Base-by-base conservation (phyloP, 495 filamentous ascomycete species). In the Baudoinia panamericana region DNA sequence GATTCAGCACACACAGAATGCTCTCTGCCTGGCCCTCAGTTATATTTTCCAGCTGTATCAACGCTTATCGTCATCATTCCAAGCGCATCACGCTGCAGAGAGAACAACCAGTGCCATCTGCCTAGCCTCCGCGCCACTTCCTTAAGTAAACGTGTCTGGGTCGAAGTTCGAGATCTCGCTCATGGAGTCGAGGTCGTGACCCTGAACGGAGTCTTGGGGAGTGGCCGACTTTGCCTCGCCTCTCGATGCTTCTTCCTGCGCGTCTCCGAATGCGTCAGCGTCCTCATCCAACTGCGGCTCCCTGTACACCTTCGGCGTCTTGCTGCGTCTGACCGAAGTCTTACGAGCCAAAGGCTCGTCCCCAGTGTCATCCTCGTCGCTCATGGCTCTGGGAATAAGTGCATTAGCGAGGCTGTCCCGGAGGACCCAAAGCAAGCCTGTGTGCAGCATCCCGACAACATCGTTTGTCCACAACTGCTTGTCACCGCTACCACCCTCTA, bases 301-400 rank as follows among this genome's bases (percentile, higher is more conserved):
- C n/a, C 2, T 4, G 26, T 43, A 43, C 12, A 13, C n/a, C 26
- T 27, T 34, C 7, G 30, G 40, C 18, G 40, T 35, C 40, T 43
- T 35, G 3, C 20, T 30, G 6, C 40, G 39, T 4, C 39, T 5
- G 15, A 27, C 22, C 2, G 20, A 9, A 30, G 34, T 43, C 4
- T 9, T 21, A 11, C 40, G 40, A 12, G 33, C 18, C 3, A 27
- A 21, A 9, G 6, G 16, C 23, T 46, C 47, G n/a, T n/a, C 16
- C 13, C 38, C 40, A 9, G 37, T 27, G 15, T 41, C 41, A 31
- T 49, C 46, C 13, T 49, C 39, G 6, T 45, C 41, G 34, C 26
- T 45, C 32, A 36, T 36, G 15, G 2, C 13, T n/a, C 4, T 15
- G 4, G 11, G 33, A 15, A 15, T 31, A n/a, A n/a, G 26, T 27